phyloP scores from a whole-genome alignment of 2,329 filamentous ascomycete genomes.

The Xylariaceae sp. region DNA sequence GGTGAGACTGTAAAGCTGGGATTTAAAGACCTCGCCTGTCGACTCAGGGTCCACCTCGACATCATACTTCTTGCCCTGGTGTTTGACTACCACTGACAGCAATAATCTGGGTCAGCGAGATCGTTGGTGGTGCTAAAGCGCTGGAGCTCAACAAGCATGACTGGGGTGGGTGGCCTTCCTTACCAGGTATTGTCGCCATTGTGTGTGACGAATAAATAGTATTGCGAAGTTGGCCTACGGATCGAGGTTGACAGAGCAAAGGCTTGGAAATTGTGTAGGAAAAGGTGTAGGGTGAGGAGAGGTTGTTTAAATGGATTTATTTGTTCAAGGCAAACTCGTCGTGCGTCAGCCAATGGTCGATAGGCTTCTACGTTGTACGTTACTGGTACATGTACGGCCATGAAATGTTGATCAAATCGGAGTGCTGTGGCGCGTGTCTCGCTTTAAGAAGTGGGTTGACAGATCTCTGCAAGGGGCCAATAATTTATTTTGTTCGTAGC shows the following conservation, averaged over 20 bases:
- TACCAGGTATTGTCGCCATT: conserved; percentile 37
- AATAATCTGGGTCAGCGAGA: conserved; percentile 25
- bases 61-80: conserved; percentile 93
- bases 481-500: no score
- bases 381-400: no score
- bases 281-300: conserved; percentile 2
- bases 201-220: conserved; percentile 13
- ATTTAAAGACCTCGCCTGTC: conserved; percentile 91
- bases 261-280: conserved; percentile 17
- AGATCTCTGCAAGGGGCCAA: no score
- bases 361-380: conserved; percentile 29
- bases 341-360: conserved; percentile 33
- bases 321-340: conserved; percentile 21
- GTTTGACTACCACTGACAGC: conserved; percentile 80
- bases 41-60: conserved; percentile 85
- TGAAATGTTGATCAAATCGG: no score
- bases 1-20: conserved; percentile 91
- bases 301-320: background rate
- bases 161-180: conserved; percentile 17
- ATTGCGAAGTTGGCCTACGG: background rate
- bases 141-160: background rate
- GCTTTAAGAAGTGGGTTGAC: no score
- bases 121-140: background rate
- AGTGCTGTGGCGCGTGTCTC: no score
- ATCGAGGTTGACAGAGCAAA: conserved; percentile 6